Conservation (phyloP, 768 basidiomycete genomes). For the Lentinula edodes region DNA sequence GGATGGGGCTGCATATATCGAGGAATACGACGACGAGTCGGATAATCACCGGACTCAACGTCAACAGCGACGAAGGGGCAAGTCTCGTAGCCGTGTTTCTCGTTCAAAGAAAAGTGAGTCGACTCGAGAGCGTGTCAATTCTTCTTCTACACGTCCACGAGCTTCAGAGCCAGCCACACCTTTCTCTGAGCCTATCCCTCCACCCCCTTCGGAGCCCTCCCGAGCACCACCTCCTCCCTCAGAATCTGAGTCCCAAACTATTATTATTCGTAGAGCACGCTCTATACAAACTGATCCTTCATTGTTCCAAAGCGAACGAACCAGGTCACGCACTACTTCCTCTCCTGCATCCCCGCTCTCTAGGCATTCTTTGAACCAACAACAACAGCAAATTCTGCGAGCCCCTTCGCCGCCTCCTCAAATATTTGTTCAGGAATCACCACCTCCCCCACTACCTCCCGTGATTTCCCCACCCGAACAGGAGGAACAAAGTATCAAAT, state of each 20-base stretch:
- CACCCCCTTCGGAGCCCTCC: background rate
- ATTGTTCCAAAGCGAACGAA: background rate
- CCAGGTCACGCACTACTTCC: background rate
- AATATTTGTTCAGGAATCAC: background rate
- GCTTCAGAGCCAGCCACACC: background rate
- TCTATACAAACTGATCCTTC: constrained; percentile 1
- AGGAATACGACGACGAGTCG: constrained; percentile 2
- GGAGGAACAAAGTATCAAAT: background rate
- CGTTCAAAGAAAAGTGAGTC: background rate
- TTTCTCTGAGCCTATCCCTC: background rate
- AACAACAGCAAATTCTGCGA: background rate
- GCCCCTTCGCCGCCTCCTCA: background rate
- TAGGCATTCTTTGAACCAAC: no score
- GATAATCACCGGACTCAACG: background rate
- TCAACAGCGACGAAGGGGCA: background rate
- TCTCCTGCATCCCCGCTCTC: background rate
- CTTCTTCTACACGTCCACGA: background rate
- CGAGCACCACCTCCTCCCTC: background rate
- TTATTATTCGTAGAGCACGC: background rate
- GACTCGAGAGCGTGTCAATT: background rate
- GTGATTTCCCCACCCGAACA: background rate
- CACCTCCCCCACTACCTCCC: background rate
- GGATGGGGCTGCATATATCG: constrained; percentile 8
- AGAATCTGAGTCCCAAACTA: background rate
- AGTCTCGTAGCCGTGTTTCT: background rate